Evolutionary conservation across 495 filamentous ascomycete species (phyloP).

Genomic region (Xylaria flabelliformis): DNA sequence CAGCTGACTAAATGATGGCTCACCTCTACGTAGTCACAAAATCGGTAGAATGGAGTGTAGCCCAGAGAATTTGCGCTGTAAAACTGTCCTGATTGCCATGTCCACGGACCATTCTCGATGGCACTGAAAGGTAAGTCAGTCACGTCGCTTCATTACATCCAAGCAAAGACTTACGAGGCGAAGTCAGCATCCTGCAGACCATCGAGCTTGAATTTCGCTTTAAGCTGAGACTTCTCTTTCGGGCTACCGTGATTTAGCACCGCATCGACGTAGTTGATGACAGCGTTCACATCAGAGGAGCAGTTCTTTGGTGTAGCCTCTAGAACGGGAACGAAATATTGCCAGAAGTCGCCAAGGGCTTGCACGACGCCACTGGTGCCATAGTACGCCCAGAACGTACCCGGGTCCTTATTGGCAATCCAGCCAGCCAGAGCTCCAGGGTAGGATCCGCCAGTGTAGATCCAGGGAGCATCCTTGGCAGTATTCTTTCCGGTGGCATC

Average conservation of each 20-base stretch:
- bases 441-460: constrained; percentile 69
- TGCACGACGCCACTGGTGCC: constrained; percentile 68
- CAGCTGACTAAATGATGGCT: background rate
- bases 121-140: constrained; percentile 39
- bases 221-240: constrained; percentile 56
- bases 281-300: constrained; percentile 59
- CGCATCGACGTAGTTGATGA: constrained; percentile 64
- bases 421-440: constrained; percentile 68
- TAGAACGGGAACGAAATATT: constrained; percentile 69
- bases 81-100: constrained; percentile 62
- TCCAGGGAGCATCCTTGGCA: constrained; percentile 66
- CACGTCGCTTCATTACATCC: constrained; percentile 49
- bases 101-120: constrained; percentile 60
- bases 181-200: constrained; percentile 65
- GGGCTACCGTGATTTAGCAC: constrained; percentile 51
- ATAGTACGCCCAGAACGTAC: constrained; percentile 73
- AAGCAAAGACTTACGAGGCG: constrained; percentile 44
- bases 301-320: constrained; percentile 70
- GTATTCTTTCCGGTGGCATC: constrained; percentile 59
- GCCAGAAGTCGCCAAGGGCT: constrained; percentile 68
- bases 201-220: constrained; percentile 63
- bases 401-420: constrained; percentile 63
- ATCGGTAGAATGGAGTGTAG: constrained; percentile 60
- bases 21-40: constrained; percentile 53
- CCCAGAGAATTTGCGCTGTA: constrained; percentile 43